Evolutionary conservation across 2,329 filamentous ascomycete species (phyloP).

Genomic region (Peltaster fructicola): DNA sequence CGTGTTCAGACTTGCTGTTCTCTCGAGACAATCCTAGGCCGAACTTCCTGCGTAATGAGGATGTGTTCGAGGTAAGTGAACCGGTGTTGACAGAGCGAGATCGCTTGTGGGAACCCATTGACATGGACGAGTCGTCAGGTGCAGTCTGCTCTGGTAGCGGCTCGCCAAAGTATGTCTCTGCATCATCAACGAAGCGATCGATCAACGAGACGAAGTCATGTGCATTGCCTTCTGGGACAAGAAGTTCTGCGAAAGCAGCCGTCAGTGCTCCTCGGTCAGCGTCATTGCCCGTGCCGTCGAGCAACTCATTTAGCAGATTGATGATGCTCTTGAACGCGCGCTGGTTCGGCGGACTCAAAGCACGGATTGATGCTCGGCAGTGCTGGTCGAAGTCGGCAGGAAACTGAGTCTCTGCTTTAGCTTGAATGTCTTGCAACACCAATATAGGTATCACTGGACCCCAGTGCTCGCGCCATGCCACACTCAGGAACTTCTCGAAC

Average conservation of each 20-base stretch:
- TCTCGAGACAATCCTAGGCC: constrained; percentile 57
- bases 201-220: constrained; percentile 75
- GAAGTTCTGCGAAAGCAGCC: constrained; percentile 70
- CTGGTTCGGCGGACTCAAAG: constrained; percentile 41
- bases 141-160: constrained; percentile 14
- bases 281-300: constrained; percentile 82
- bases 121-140: constrained; percentile 3
- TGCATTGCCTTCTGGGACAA: constrained; percentile 60
- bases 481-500: constrained; percentile 81
- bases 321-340: constrained; percentile 71
- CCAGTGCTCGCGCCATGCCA: constrained; percentile 79
- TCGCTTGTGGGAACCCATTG: constrained; percentile 34
- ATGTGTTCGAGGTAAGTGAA: constrained; percentile 70
- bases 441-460: constrained; percentile 62
- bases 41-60: constrained; percentile 69
- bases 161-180: constrained; percentile 72
- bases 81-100: constrained; percentile 46
- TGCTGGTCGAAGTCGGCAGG: constrained; percentile 52
- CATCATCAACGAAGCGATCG: constrained; percentile 77
- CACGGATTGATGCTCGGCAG: constrained; percentile 34
- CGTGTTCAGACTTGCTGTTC: constrained; percentile 54
- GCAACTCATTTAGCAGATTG: constrained; percentile 67
- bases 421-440: constrained; percentile 57
- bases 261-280: constrained; percentile 78
- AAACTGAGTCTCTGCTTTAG: constrained; percentile 41